phyloP scores from a whole-genome alignment of 306 rosid species.

The Myrica gale region DNA sequence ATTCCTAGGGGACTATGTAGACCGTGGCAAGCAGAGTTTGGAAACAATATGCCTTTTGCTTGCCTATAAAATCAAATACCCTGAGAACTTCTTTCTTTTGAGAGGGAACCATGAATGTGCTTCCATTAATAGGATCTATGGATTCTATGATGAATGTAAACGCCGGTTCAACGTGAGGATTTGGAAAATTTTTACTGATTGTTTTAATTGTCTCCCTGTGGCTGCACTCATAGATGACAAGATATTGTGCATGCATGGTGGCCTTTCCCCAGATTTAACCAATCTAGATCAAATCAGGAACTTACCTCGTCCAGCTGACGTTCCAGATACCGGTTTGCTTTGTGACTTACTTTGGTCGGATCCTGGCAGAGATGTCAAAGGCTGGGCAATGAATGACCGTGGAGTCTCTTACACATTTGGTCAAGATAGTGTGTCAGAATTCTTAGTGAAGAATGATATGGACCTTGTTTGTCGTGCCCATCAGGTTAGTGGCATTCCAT shows the following conservation, averaged over 20 bases:
- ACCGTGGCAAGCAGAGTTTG: slow-evolving; percentile 43
- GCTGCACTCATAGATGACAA: slow-evolving; percentile 45
- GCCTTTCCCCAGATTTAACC: slow-evolving; percentile 41
- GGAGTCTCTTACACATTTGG: slow-evolving; percentile 47
- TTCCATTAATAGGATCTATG: slow-evolving; percentile 42
- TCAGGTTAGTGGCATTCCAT: slow-evolving; percentile 23
- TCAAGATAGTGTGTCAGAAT: slow-evolving; percentile 35
- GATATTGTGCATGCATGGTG: slow-evolving; percentile 47
- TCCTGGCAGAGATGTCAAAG: slow-evolving; percentile 41
- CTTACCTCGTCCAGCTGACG: slow-evolving; percentile 38
- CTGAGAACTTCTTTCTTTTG: slow-evolving; percentile 44
- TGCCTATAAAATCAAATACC: slow-evolving; percentile 41
- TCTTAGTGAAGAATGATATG: slow-evolving; percentile 41
- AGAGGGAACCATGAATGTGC: slow-evolving; percentile 48
- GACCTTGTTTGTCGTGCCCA: slow-evolving; percentile 47
- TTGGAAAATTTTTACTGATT: slow-evolving; percentile 40
- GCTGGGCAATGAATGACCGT: slow-evolving; percentile 48
- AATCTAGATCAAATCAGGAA: slow-evolving; percentile 39
- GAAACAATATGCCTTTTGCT: slow-evolving; percentile 48
- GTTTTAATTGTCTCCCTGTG: slow-evolving; percentile 46
- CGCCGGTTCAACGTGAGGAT: slow-evolving; percentile 44
- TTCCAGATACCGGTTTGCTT: slow-evolving; percentile 42
- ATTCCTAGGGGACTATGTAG: slow-evolving; percentile 44
- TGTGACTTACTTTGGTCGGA: slow-evolving; percentile 48
- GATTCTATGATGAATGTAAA: slow-evolving; percentile 45